These are phyloP conservation scores for Pneumocystis jirovecii DNA, from an alignment of 1,139 yeast genomes.

Conservation along the genomic window DNA sequence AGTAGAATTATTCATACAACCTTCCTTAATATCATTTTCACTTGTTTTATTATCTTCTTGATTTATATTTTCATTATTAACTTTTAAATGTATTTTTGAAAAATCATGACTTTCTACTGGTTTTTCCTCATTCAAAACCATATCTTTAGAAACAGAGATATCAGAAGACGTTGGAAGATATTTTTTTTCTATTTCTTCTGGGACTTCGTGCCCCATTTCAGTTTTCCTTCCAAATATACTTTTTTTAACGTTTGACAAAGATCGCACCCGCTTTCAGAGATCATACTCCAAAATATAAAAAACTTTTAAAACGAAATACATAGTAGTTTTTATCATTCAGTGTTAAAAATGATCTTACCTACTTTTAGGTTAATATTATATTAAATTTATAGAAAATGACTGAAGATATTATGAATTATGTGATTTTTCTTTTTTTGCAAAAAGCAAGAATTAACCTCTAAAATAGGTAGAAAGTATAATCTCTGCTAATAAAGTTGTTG, in stretches of 20 bases:
- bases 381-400: neutral
- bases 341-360: too few species aligned
- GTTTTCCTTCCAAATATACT: neutral
- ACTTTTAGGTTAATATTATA: neutral
- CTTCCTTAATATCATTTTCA: neutral
- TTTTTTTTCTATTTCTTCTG: neutral
- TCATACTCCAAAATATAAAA: neutral
- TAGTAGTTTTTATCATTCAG: too few species aligned
- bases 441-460: neutral
- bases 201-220: neutral
- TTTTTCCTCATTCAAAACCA: neutral
- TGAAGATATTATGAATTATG: neutral
- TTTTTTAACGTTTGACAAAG: neutral
- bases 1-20: neutral
- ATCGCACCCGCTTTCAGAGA: neutral
- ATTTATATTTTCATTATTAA: neutral
- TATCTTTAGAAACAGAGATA: neutral
- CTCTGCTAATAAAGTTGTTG: neutral
- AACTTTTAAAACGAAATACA: too few species aligned
- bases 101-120: neutral
- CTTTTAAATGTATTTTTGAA: neutral
- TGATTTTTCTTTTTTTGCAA: neutral
- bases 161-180: neutral
- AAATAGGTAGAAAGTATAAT: constrained; percentile 2
- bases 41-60: neutral